Percentiles rank a stretch among this genome's conserved stretches.
Conservation (phyloP, 1,139 yeast species). For the Candida neerlandica region DNA sequence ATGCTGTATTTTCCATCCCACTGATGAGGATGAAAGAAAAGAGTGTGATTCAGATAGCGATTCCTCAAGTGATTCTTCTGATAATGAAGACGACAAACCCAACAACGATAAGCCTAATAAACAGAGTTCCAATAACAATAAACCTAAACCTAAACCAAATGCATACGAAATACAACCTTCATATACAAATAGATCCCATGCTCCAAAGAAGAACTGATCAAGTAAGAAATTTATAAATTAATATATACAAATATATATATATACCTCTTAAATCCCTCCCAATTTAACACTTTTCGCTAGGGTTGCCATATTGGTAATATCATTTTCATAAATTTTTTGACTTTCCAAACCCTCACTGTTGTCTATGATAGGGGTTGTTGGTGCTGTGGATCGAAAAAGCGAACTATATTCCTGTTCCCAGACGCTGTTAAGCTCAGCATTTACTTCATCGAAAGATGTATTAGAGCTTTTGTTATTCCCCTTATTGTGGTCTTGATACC, state of each 20-base stretch:
- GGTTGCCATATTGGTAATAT: slow-evolving; percentile 10
- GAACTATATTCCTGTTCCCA: slow-evolving; percentile 18
- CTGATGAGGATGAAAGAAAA: slow-evolving; percentile 67
- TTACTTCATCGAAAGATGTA: slow-evolving; percentile 16
- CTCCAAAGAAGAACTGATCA: slow-evolving; percentile 9
- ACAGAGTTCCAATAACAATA: background rate
- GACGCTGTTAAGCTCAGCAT: slow-evolving; percentile 13
- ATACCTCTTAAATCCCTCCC: background rate
- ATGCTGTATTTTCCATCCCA: slow-evolving; percentile 91
- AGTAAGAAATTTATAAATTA: background rate
- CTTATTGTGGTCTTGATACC: slow-evolving; percentile 11
- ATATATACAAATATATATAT: background rate
- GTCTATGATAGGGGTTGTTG: slow-evolving; percentile 1
- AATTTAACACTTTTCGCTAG: slow-evolving; percentile 13
- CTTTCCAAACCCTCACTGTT: slow-evolving; percentile 7
- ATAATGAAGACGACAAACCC: slow-evolving; percentile 33
- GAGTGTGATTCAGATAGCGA: slow-evolving; percentile 37
- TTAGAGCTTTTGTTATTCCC: background rate
- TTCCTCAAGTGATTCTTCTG: slow-evolving; percentile 42
- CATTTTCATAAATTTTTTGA: background rate
- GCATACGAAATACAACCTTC: slow-evolving; percentile 73
- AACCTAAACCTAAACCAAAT: slow-evolving; percentile 46
- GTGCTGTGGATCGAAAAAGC: slow-evolving; percentile 1
- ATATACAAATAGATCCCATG: slow-evolving; percentile 37
- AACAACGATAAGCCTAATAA: background rate